Base-by-base conservation (phyloP, 371 early-diverging fungal genomes). In the Mucor circinelloides region DNA sequence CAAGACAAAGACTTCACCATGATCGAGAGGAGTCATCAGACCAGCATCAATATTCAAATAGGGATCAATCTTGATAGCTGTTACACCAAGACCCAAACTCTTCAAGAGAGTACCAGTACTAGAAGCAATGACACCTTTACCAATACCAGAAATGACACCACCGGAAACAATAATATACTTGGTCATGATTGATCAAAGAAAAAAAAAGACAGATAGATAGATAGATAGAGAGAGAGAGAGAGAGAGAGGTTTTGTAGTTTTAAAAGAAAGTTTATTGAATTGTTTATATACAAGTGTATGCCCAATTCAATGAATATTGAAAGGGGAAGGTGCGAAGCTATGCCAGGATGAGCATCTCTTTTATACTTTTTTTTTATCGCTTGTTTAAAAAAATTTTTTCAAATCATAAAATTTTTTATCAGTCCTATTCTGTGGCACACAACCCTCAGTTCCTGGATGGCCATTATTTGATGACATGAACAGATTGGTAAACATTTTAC, bases 31-130 rank as follows among this genome's bases (percentile, higher is more conserved):
- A 65, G 90, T 93, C 84, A 99, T 85, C 25, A 97, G 94, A 75
- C 99, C 99, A 61, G 99, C 99, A 80, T 99, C 99, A 75, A 96
- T 97, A 89, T 99, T 99, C 65, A 99, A 87, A 82, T 99, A 99
- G 25, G 99, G 99, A 80, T 99, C 99, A 71, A 99, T 99, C 85
- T 99, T 99, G 88, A 99, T 97, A 67, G 97, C 93, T 55, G 99
- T 98, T 23, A 99, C 99, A 52, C 88, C 85, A 69, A 97, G 86
- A 23, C 99, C 99, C 67, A 91, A 84, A 25, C 96, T 93, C 85
- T 97, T 95, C 68, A 99, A 89, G 58, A 99, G 84, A 44, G 95
- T 86, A 64, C 99, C 99, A 19, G 99, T 96, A 52, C 96, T 96
- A 54, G 97, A 96, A 42, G 99, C 97, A 78, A 99, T 96, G 62